Percentiles rank a stretch among this genome's conserved stretches.
phyloP scores from a whole-genome alignment of 768 basidiomycete species.

The Candolleomyces efflorescens region DNA sequence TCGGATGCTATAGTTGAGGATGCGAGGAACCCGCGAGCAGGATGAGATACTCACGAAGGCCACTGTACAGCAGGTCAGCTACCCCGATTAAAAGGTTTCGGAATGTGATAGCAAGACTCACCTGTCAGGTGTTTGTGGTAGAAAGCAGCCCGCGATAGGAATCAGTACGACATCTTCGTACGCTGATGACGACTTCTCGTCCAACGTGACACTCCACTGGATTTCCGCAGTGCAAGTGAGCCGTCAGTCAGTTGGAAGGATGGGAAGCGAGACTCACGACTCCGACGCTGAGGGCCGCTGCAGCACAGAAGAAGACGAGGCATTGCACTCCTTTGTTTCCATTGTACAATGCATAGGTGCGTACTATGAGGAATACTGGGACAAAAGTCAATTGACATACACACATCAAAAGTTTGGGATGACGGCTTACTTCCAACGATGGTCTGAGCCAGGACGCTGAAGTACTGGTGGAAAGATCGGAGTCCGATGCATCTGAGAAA shows the following conservation, averaged over 20 bases:
- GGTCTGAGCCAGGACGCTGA: slow-evolving; percentile 29
- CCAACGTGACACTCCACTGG: neutral
- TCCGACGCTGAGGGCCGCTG: slow-evolving; percentile 24
- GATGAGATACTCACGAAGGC: neutral
- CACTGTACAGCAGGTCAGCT: neutral
- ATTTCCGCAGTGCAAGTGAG: neutral
- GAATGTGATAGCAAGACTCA: neutral
- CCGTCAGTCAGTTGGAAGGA: no score
- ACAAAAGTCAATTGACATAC: no score
- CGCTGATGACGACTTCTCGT: neutral
- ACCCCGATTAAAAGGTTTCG: no score
- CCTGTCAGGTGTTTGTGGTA: neutral
- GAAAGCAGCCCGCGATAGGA: no score
- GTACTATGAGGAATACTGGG: slow-evolving; percentile 31
- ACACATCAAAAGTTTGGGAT: no score
- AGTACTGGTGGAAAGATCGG: slow-evolving; percentile 23
- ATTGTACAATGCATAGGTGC: slow-evolving; percentile 38
- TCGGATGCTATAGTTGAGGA: neutral
- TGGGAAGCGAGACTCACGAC: slow-evolving; percentile 10
- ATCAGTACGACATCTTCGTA: no score
- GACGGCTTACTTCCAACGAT: neutral
- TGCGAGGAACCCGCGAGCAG: no score
- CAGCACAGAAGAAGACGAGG: slow-evolving; percentile 18
- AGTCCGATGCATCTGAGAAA: slow-evolving; percentile 19
- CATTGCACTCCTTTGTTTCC: slow-evolving; percentile 23